These are phyloP conservation scores for Crepidotus variabilis DNA, from an alignment of 768 basidiomycete genomes.

Conservation along the genomic window DNA sequence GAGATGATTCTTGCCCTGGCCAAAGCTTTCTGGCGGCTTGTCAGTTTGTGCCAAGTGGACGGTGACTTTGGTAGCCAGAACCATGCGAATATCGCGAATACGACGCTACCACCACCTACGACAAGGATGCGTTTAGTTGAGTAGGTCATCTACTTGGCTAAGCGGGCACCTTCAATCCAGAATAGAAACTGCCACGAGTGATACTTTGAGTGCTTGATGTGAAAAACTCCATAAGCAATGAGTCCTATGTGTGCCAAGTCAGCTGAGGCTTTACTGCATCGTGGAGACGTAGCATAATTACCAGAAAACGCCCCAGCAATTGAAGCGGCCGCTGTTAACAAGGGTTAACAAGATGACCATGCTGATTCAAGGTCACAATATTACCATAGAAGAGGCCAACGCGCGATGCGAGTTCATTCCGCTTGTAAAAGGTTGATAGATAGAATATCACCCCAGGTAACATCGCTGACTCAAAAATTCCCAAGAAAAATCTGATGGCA, in stretches of 20 bases:
- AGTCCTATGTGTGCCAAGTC: conserved; percentile 24
- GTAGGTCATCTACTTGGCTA: neutral
- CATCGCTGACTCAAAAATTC: conserved; percentile 48
- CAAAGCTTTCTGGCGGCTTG: conserved; percentile 33
- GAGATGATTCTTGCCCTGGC: conserved; percentile 39
- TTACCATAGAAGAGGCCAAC: conserved; percentile 47
- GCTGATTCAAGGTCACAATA: neutral
- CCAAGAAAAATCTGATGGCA: conserved; percentile 46
- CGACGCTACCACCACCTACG: conserved; percentile 35
- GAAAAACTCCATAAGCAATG: conserved; percentile 51
- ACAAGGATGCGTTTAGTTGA: neutral
- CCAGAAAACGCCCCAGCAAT: conserved; percentile 47
- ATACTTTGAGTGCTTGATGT: conserved; percentile 35
- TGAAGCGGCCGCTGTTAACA: conserved; percentile 33
- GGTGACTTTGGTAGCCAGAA: conserved; percentile 44
- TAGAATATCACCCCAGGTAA: conserved; percentile 48
- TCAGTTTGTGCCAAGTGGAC: conserved; percentile 36
- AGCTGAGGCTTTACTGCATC: neutral
- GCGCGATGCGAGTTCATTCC: conserved; percentile 47
- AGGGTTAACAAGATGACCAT: neutral
- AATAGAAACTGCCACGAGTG: conserved; percentile 51
- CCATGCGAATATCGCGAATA: conserved; percentile 41
- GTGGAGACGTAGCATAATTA: conserved; percentile 3
- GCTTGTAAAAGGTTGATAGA: conserved; percentile 48
- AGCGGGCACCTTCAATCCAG: conserved; percentile 43